Evolutionary conservation across 352 stramenopile species (phyloP).

Genomic region (Globisporangium nunn): DNA sequence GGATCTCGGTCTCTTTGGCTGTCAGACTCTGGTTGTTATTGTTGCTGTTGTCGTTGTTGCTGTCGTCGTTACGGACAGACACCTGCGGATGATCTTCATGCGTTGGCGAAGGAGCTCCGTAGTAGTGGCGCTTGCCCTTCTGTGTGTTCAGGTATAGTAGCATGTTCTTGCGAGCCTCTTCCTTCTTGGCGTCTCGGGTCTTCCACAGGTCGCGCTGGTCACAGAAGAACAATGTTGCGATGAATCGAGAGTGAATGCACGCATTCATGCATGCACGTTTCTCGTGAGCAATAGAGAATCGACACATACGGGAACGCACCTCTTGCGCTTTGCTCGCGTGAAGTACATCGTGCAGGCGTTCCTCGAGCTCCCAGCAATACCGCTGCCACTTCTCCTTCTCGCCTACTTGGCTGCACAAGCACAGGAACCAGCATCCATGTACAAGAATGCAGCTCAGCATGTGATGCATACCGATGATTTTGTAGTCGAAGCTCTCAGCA

Average conservation of each 20-base stretch:
- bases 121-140: conserved; percentile 56
- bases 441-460: not conserved
- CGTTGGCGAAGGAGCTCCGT: not conserved
- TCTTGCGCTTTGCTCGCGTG: conserved; percentile 51
- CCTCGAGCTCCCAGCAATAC: conserved; percentile 73
- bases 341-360: conserved; percentile 48
- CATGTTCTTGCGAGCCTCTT: conserved; percentile 62
- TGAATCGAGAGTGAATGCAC: not conserved
- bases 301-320: conserved; percentile 15
- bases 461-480: not conserved
- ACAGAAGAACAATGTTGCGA: not conserved
- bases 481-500: not conserved
- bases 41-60: not conserved
- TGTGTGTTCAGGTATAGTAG: conserved; percentile 63
- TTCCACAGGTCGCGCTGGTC: conserved; percentile 53
- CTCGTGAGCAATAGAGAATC: not conserved
- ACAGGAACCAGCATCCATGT: not conserved
- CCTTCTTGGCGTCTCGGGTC: conserved; percentile 57
- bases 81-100: not conserved
- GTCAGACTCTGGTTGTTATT: not conserved
- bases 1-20: not conserved
- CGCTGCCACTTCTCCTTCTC: conserved; percentile 76
- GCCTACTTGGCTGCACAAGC: conserved; percentile 36
- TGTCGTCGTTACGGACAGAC: no score
- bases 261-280: not conserved